Base-by-base conservation (phyloP, 352 stramenopile species). In the Phytophthora tentaculata region DNA sequence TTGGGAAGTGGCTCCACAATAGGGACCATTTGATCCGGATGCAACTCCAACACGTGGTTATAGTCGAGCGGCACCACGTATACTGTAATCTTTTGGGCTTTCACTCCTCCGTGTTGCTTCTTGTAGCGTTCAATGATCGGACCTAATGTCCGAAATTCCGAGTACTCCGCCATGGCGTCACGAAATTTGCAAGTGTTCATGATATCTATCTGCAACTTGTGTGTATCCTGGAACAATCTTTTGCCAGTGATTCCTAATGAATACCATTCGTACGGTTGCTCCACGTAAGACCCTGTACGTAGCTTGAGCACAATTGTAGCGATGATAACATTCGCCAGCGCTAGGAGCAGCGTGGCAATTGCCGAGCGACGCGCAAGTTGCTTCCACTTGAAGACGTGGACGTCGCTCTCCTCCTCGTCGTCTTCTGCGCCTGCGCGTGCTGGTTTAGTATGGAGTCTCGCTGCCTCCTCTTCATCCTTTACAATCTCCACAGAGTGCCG, bases 231-330 rank as follows among this genome's bases (percentile, higher is more conserved):
- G 39, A 74, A 84, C 29, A 85, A 45, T 8, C 81, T 73, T 47
- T 71, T 68, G 16, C 81, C 81, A 2, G 80, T 83, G 17, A 56
- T 72, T 41, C 67, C 60, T 10, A 90, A 41, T 28, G 79, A 81
- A 56, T 90, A 88, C 81, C 81, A 90, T 44, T 85, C 76, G 54
- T 90, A 90, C 16, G 76, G 71, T 41, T 87, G 71, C 65, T 87
- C 66, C 39, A 80, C 24, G 41, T 73, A 81, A 5, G 75, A 74
- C 1, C 81, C 80, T 0, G 81, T 90, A 22, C 81, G 77, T 13
- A 83, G 49, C 19, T 81, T 86, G 17, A 90, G 77, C 56, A 88
- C 57, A 26, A 78, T 64, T 10, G 70, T 76, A 35, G 55, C 76
- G 9, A 71, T 67, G 3, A 64, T 49, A 5, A 57, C 45, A 37